phyloP scores from a whole-genome alignment of 2,329 filamentous ascomycete genomes.

The Fusarium fujikuroi region DNA sequence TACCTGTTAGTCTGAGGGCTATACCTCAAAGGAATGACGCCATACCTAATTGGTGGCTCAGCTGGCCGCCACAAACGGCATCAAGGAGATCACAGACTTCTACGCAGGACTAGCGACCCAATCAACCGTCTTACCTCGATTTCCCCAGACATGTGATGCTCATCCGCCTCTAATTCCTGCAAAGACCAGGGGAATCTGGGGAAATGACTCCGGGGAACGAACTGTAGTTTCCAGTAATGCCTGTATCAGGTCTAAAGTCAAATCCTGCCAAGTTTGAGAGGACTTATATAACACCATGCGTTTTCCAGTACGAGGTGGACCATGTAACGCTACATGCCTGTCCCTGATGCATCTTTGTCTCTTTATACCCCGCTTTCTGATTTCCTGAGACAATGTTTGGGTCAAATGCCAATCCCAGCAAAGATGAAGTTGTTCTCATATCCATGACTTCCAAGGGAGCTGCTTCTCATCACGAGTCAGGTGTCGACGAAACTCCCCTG shows the following conservation, averaged over 20 bases:
- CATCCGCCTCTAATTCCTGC: background rate
- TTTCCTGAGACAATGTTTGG: background rate
- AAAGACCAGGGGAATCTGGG: background rate
- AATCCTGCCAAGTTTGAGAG: background rate
- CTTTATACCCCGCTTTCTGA: accelerated
- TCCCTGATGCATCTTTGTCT: background rate
- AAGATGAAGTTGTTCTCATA: background rate
- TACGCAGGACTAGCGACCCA: background rate
- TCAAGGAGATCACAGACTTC: background rate
- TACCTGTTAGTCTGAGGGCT: background rate
- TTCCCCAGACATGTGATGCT: background rate
- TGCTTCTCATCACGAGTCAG: background rate
- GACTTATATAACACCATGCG: background rate
- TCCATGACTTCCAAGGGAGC: background rate
- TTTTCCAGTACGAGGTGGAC: background rate
- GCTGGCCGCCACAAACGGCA: background rate
- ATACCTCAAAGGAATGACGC: background rate
- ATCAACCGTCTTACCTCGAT: background rate
- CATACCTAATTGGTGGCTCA: background rate
- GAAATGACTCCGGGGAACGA: background rate
- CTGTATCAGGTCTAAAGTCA: background rate
- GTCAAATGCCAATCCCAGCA: background rate
- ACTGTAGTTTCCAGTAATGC: background rate
- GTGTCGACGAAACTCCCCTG: too few relatives aligned
- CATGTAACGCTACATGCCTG: background rate